Conservation (phyloP, 306 rosid genomes). For the Chamaecrista fasciculata region DNA sequence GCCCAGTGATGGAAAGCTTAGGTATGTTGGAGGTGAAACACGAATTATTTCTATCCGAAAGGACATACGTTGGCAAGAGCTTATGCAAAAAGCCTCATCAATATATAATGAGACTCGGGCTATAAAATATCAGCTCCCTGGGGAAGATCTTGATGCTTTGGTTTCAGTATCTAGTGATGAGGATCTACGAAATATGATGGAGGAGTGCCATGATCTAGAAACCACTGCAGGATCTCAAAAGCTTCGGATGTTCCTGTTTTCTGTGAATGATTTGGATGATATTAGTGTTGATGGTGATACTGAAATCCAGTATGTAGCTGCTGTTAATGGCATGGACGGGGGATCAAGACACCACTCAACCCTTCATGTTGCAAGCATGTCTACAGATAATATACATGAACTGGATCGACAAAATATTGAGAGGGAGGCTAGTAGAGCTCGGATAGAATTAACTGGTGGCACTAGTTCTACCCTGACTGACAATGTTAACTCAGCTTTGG, state of each 20-base stretch:
- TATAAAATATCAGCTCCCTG: constrained; percentile 90
- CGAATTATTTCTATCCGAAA: constrained; percentile 65
- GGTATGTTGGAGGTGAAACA: constrained; percentile 91
- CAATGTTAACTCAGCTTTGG: constrained; percentile 43
- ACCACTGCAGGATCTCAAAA: constrained; percentile 53
- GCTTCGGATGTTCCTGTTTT: constrained; percentile 75
- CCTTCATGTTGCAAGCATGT: constrained; percentile 42
- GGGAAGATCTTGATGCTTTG: constrained; percentile 93
- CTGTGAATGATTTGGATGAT: constrained; percentile 68
- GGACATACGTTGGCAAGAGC: constrained; percentile 66
- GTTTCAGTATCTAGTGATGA: constrained; percentile 86
- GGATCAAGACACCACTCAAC: constrained; percentile 61
- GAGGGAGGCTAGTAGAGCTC: constrained; percentile 40
- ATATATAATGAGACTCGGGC: constrained; percentile 50
- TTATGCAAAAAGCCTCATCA: constrained; percentile 57
- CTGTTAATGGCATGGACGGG: constrained; percentile 69
- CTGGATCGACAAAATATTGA: constrained; percentile 55
- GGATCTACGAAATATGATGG: constrained; percentile 90
- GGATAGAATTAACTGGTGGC: constrained; percentile 42
- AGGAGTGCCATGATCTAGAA: constrained; percentile 61
- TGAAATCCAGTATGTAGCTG: constrained; percentile 74
- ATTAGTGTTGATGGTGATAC: constrained; percentile 65
- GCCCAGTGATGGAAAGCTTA: constrained; percentile 80
- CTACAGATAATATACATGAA: constrained; percentile 63
- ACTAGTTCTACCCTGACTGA: constrained; percentile 37